Evolutionary conservation across 2,329 filamentous ascomycete species (phyloP).

Genomic region (Teratosphaeria destructans): DNA sequence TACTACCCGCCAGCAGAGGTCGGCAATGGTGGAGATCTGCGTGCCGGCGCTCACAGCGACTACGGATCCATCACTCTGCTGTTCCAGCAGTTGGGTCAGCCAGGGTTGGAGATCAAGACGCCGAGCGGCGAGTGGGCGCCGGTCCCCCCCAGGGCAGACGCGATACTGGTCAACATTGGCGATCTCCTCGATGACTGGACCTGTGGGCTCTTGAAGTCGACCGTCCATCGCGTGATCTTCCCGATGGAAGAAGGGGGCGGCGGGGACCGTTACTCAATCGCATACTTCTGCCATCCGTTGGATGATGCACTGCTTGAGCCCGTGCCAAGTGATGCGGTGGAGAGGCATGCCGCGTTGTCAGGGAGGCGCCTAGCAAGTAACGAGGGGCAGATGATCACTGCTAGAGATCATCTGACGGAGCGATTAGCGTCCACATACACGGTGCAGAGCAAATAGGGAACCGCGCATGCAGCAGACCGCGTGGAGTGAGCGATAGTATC

Average conservation of each 20-base stretch:
- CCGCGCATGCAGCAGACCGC: background rate
- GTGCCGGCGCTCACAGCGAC: slow-evolving; percentile 86
- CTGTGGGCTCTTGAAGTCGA: slow-evolving; percentile 72
- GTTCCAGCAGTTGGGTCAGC: slow-evolving; percentile 74
- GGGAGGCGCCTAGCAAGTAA: slow-evolving; percentile 22
- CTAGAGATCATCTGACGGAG: slow-evolving; percentile 47
- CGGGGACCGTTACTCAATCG: slow-evolving; percentile 47
- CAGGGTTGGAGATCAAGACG: slow-evolving; percentile 73
- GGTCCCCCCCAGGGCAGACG: slow-evolving; percentile 38
- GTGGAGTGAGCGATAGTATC: no score
- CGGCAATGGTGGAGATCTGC: slow-evolving; percentile 52
- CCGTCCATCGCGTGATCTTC: slow-evolving; percentile 81
- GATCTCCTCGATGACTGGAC: slow-evolving; percentile 80
- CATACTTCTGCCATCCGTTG: slow-evolving; percentile 54
- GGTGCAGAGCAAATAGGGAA: slow-evolving; percentile 12
- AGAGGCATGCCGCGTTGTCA: slow-evolving; percentile 22
- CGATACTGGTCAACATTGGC: slow-evolving; percentile 60
- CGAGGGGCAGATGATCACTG: slow-evolving; percentile 41
- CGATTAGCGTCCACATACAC: slow-evolving; percentile 50
- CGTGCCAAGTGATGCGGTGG: slow-evolving; percentile 44
- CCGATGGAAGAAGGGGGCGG: slow-evolving; percentile 28
- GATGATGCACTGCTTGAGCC: slow-evolving; percentile 44
- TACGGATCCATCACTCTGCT: slow-evolving; percentile 62
- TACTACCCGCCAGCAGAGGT: slow-evolving; percentile 26
- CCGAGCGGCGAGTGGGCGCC: slow-evolving; percentile 32